phyloP scores from a whole-genome alignment of 2,329 filamentous ascomycete genomes.

The Fusarium redolens region DNA sequence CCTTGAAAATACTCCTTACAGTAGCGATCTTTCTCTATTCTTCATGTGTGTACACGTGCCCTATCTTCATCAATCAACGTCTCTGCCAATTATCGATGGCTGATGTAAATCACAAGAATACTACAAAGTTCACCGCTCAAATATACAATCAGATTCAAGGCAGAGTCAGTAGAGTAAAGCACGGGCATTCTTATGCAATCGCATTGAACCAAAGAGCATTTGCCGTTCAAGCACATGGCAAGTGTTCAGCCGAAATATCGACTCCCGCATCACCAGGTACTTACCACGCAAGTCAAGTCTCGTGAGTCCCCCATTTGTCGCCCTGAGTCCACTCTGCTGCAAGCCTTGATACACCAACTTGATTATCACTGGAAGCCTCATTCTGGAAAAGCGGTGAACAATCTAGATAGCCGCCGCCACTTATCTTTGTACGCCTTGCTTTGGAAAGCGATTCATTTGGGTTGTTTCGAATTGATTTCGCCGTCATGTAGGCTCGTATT shows the following conservation, averaged over 20 bases:
- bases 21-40: conserved; percentile 10
- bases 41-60: conserved; percentile 23
- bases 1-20: neutral
- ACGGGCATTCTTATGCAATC: neutral
- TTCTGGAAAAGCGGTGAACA: conserved; percentile 41
- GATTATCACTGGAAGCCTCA: conserved; percentile 11
- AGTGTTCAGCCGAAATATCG: conserved; percentile 15
- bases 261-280: conserved; percentile 13
- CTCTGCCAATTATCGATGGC: neutral
- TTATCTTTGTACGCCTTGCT: conserved; percentile 3
- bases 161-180: conserved; percentile 16
- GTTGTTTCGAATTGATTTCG: conserved; percentile 6
- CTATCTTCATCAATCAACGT: neutral
- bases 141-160: neutral
- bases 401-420: conserved; percentile 16
- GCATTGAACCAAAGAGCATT: conserved; percentile 11
- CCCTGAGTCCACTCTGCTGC: conserved; percentile 18
- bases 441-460: conserved; percentile 2
- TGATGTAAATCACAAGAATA: neutral
- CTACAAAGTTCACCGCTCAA: conserved; percentile 8
- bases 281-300: conserved; percentile 15
- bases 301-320: conserved; percentile 19
- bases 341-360: conserved; percentile 18
- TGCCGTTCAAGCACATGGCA: conserved; percentile 27
- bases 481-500: neutral